These are phyloP conservation scores for Botrytis aclada DNA, from an alignment of 2,329 filamentous ascomycete species.

Conservation along the genomic window DNA sequence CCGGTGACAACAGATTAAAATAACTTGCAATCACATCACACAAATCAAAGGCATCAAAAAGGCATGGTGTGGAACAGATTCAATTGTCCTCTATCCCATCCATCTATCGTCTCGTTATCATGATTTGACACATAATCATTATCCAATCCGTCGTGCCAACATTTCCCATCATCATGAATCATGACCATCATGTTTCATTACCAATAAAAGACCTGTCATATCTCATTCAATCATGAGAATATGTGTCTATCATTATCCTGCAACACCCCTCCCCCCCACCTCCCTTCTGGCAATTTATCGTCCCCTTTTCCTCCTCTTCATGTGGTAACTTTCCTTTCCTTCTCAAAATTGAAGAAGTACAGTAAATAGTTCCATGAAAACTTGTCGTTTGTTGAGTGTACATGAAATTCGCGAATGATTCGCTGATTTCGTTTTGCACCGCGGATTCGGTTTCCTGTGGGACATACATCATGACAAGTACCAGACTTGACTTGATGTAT, in stretches of 20 bases:
- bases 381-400: slow-evolving; percentile 2
- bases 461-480: slow-evolving; percentile 26
- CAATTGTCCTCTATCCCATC: slow-evolving; percentile 49
- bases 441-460: slow-evolving; percentile 37
- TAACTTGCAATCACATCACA: neutral
- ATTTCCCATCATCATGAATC: slow-evolving; percentile 14
- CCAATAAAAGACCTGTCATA: slow-evolving; percentile 1
- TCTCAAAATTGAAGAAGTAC: neutral
- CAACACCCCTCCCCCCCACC: no score
- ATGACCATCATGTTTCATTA: slow-evolving; percentile 1
- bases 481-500: slow-evolving; percentile 28
- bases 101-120: slow-evolving; percentile 6
- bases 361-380: slow-evolving; percentile 8
- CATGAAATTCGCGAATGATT: slow-evolving; percentile 9
- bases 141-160: slow-evolving; percentile 4
- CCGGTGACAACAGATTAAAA: neutral
- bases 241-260: slow-evolving; percentile 10
- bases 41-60: neutral
- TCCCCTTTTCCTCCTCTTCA: slow-evolving; percentile 16
- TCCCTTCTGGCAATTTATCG: slow-evolving; percentile 1
- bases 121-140: slow-evolving; percentile 3
- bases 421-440: slow-evolving; percentile 23
- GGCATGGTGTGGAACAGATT: slow-evolving; percentile 40
- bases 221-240: slow-evolving; percentile 9
- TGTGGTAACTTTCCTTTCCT: slow-evolving; percentile 12